Evolutionary conservation across 345 rosid genomes (phyloP).

Genomic region (Citropsis articulata): DNA sequence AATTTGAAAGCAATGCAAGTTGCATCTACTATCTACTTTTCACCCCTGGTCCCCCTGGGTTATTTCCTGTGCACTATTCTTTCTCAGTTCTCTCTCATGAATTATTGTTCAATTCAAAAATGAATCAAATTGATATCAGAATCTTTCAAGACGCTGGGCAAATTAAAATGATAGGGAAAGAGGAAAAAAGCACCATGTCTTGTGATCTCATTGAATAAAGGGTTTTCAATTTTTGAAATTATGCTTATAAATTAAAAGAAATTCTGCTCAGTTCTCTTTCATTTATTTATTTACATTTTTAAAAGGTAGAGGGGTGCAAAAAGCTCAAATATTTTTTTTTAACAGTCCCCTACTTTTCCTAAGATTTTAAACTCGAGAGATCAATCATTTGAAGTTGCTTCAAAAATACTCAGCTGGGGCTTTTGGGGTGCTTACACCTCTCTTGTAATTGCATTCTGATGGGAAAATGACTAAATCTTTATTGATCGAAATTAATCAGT

Average conservation of each 20-base stretch:
- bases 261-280: too few species aligned
- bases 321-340: too few species aligned
- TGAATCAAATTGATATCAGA: background rate
- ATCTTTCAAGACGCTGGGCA: background rate
- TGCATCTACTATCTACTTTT: background rate
- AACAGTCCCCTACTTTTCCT: too few species aligned
- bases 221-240: background rate
- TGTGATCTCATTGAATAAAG: conserved; percentile 16
- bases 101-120: background rate
- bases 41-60: conserved; percentile 1
- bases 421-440: too few species aligned
- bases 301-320: too few species aligned
- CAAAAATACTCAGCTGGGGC: too few species aligned
- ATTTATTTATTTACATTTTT: too few species aligned
- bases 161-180: background rate
- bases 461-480: too few species aligned
- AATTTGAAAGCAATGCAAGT: background rate
- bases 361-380: too few species aligned
- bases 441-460: too few species aligned
- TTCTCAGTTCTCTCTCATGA: conserved; percentile 8
- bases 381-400: too few species aligned
- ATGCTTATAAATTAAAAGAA: background rate
- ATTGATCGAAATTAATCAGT: too few species aligned
- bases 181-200: background rate
- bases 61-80: background rate